Evolutionary conservation across 352 stramenopile species (phyloP).

Genomic region (Phytophthora boehmeriae): DNA sequence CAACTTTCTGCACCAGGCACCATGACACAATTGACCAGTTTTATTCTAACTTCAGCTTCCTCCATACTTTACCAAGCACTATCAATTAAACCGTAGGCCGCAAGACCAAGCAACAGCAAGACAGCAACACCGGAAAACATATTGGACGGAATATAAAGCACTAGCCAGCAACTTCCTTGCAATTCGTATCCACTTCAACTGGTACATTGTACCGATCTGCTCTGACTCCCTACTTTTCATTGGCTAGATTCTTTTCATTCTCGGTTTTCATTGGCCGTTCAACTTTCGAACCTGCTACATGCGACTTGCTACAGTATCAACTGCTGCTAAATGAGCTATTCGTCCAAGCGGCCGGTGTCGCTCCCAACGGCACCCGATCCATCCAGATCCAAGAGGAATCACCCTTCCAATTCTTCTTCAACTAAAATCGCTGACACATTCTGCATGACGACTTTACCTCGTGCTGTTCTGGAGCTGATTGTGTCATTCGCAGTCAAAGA

Average conservation of each 20-base stretch:
- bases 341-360: constrained; percentile 23
- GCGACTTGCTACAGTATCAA: constrained; percentile 8
- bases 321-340: constrained; percentile 26
- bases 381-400: constrained; percentile 14
- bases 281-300: constrained; percentile 1
- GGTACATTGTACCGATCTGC: no score
- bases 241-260: constrained; percentile 19
- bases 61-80: no score
- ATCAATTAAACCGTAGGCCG: constrained; percentile 1
- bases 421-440: constrained; percentile 4
- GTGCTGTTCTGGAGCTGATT: constrained; percentile 55
- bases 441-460: constrained; percentile 43
- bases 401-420: background rate
- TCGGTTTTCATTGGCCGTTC: background rate
- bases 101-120: constrained; percentile 5
- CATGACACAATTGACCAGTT: no score
- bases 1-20: no score
- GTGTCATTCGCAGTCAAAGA: constrained; percentile 64
- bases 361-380: background rate
- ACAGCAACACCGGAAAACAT: constrained; percentile 1
- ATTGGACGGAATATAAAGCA: no score
- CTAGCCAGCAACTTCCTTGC: no score
- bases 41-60: constrained; percentile 8
- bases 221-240: background rate
- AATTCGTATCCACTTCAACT: constrained; percentile 1